Conservation (phyloP, 306 rosid species). For the Rubus parviflorus region DNA sequence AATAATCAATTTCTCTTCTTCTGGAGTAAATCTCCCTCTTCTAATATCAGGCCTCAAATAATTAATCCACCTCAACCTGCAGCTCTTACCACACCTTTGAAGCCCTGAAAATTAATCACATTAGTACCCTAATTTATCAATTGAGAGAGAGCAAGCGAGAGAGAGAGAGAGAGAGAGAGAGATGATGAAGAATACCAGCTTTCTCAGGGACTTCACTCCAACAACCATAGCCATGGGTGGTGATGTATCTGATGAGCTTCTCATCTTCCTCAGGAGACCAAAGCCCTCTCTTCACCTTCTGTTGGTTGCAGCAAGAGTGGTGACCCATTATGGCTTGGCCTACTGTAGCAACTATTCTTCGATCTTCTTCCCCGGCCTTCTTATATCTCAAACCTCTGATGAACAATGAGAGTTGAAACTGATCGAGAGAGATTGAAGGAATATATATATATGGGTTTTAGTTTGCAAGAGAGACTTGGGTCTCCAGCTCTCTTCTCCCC, state of each 20-base stretch:
- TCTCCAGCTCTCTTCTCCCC: slow-evolving; percentile 22
- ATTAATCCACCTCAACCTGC: slow-evolving; percentile 95
- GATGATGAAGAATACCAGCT: slow-evolving; percentile 61
- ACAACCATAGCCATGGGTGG: slow-evolving; percentile 94
- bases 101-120: slow-evolving; percentile 54
- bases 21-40: slow-evolving; percentile 93
- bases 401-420: neutral
- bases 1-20: slow-evolving; percentile 92
- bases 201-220: slow-evolving; percentile 99
- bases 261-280: slow-evolving; percentile 99
- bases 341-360: neutral
- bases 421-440: neutral
- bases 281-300: slow-evolving; percentile 97
- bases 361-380: neutral
- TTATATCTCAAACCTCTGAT: neutral
- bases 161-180: slow-evolving; percentile 2
- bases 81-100: slow-evolving; percentile 98
- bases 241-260: slow-evolving; percentile 85
- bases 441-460: neutral
- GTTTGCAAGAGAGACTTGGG: slow-evolving; percentile 1
- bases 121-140: neutral
- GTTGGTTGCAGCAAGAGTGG: slow-evolving; percentile 98
- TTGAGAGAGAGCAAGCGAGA: neutral
- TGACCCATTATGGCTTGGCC: slow-evolving; percentile 61
- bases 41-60: slow-evolving; percentile 97